Base-by-base conservation (phyloP, 139 green algal species). In the Spirogloea muscicola region DNA sequence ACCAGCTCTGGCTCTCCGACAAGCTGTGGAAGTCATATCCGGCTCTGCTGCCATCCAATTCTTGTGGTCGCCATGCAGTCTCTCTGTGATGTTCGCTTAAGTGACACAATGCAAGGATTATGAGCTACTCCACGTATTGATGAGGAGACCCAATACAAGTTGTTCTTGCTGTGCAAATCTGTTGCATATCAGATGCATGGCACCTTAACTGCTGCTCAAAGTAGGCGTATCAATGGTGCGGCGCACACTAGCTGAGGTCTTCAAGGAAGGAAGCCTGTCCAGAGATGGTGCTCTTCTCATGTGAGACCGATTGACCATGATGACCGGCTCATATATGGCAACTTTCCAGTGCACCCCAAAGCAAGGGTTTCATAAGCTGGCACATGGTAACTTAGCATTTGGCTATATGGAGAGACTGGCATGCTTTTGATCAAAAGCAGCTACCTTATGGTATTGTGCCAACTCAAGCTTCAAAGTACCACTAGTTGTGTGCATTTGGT, bases 11-110 rank as follows among this genome's bases (percentile, higher is more conserved):
- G 55, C 37, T 84, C 16, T 51, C 69, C 27, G 36, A 81, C 33
- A 81, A 71, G 39, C 82, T 98, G 36, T 97, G 90, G 89, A 81
- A 91, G 81, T 52, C n/a, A n/a, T n/a, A n/a, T n/a, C n/a, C n/a
- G n/a, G n/a, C n/a, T n/a, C n/a, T n/a, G n/a, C n/a, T n/a, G n/a
- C n/a, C n/a, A n/a, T n/a, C n/a, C n/a, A n/a, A n/a, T n/a, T n/a
- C n/a, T n/a, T n/a, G n/a, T n/a, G n/a, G n/a, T n/a, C n/a, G n/a
- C n/a, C n/a, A n/a, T n/a, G n/a, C n/a, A n/a, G n/a, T n/a, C n/a
- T n/a, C n/a, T n/a, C n/a, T n/a, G 62, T 48, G 86, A 96, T 58
- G 57, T 83, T 0, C 65, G 96, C 13, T n/a, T 72, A 79, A 42
- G 91, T 86, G 1, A 39, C 93, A 21, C 87, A 93, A 0, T 48